phyloP scores from a whole-genome alignment of 352 stramenopile species.

The Phytopythium vexans region DNA sequence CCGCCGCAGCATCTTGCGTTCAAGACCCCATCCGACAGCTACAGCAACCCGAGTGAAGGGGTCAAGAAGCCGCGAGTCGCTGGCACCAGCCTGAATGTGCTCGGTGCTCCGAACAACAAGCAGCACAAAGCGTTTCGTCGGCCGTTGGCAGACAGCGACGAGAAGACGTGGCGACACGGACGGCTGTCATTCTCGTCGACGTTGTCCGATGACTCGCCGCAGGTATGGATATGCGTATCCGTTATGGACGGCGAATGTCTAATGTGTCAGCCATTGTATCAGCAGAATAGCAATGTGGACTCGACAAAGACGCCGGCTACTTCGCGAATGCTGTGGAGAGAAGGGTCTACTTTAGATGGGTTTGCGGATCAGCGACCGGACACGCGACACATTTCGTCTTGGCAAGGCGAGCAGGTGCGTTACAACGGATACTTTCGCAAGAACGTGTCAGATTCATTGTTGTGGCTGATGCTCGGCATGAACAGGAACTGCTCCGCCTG shows the following conservation, averaged over 20 bases:
- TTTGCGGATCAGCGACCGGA: too few relatives aligned
- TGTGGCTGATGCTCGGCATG: not conserved
- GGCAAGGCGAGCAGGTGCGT: not conserved
- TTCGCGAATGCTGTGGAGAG: too few relatives aligned
- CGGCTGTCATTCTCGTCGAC: conserved; percentile 62
- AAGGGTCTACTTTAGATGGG: too few relatives aligned
- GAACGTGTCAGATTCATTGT: not conserved
- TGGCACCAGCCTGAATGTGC: conserved; percentile 3
- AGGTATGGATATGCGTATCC: conserved; percentile 23
- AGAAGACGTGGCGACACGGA: conserved; percentile 41
- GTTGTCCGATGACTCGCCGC: conserved; percentile 44
- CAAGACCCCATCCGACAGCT: conserved; percentile 27
- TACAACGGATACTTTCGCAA: not conserved
- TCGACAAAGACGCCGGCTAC: not conserved
- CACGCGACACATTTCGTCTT: too few relatives aligned
- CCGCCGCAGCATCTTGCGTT: conserved; percentile 17
- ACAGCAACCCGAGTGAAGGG: conserved; percentile 22
- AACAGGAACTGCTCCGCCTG: conserved; percentile 46
- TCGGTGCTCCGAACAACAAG: conserved; percentile 31
- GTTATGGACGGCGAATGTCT: not conserved
- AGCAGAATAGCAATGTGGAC: not conserved
- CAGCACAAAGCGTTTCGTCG: conserved; percentile 47
- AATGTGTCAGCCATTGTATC: not conserved
- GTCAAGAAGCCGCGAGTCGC: conserved; percentile 59
- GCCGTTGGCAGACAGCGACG: conserved; percentile 52